Conservation (phyloP, 139 green algal genomes). For the Nannochloris sp. region DNA sequence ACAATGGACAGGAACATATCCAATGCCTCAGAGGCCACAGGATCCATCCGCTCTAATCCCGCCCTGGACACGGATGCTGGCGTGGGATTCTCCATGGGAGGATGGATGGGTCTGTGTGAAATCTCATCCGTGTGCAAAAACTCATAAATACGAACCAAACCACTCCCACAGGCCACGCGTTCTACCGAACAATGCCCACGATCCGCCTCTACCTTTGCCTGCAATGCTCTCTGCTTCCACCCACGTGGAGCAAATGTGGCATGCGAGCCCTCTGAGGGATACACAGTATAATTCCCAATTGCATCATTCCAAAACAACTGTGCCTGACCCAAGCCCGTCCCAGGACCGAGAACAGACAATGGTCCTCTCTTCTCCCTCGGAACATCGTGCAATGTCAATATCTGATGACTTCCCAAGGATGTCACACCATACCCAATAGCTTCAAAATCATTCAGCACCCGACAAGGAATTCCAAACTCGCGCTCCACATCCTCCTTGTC, state of each 20-base stretch:
- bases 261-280: constrained; percentile 71
- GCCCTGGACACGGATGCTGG: constrained; percentile 44
- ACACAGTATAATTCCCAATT: constrained; percentile 29
- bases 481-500: constrained; percentile 43
- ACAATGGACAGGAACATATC: constrained; percentile 85
- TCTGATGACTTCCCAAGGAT: constrained; percentile 38
- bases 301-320: constrained; percentile 76
- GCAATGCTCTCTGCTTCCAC: constrained; percentile 73
- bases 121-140: constrained; percentile 67
- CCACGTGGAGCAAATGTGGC: constrained; percentile 74
- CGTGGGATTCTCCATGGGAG: constrained; percentile 14
- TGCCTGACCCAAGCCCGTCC: constrained; percentile 81
- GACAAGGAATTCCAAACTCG: constrained; percentile 34
- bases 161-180: constrained; percentile 61
- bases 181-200: constrained; percentile 66
- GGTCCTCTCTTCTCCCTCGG: constrained; percentile 42
- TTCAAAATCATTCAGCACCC: constrained; percentile 90
- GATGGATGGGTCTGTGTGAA: not conserved
- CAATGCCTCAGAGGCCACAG: constrained; percentile 62
- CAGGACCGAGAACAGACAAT: constrained; percentile 79
- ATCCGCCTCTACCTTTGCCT: constrained; percentile 48
- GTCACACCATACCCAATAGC: constrained; percentile 85
- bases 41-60: constrained; percentile 47
- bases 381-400: constrained; percentile 54
- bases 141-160: constrained; percentile 83